Base-by-base conservation (phyloP, 495 filamentous ascomycete genomes). In the Pseudotulostoma volvatum region DNA sequence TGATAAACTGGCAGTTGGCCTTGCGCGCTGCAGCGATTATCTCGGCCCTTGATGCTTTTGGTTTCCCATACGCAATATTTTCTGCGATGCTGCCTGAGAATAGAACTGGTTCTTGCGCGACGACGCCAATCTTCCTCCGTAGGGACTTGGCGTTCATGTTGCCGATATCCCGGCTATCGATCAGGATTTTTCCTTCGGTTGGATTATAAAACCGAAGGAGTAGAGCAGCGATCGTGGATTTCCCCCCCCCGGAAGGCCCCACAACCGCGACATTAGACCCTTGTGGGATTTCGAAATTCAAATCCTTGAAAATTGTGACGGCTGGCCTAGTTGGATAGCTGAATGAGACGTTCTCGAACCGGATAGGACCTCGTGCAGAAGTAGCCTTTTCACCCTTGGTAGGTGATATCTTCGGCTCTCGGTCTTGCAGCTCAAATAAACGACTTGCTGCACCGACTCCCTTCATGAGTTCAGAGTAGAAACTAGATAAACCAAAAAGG, bases 381-480 rank as follows among this genome's bases (percentile, higher is more conserved):
- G 55, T 64, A 7, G 96, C 81, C 39, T 75, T 76, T 14, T 64
- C 47, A 39, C 90, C 90, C 25, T 76, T 73, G 1, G 90, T 97
- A 1, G 85, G 73, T 9, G 74, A 77, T 38, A 96, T 95, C 1
- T 74, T 79, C 1, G 86, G 79, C 32, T 92, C 71, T 42, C 90
- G 80, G 59, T 97, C 90, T 57, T 96, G 87, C 3, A 97, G 68
- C 53, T 97, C 90, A 52, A 97, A 97, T 4, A 97, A 68, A 18
- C 90, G 81, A 50, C 79, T 88, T 9, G 90, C 92, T 28, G 90
- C 90, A 47, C 90, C 90, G 16, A 94, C 90, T 30, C 92, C 92
- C 53, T 96, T 96, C 90, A 95, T 96, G 14, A 97, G 71, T 55
- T 97, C 90, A 7, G 86, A 93, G 63, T 93, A 95, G 62, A 97